Evolutionary conservation across 169 alveolate species (phyloP).

Genomic region (Plasmodium gaboni): DNA sequence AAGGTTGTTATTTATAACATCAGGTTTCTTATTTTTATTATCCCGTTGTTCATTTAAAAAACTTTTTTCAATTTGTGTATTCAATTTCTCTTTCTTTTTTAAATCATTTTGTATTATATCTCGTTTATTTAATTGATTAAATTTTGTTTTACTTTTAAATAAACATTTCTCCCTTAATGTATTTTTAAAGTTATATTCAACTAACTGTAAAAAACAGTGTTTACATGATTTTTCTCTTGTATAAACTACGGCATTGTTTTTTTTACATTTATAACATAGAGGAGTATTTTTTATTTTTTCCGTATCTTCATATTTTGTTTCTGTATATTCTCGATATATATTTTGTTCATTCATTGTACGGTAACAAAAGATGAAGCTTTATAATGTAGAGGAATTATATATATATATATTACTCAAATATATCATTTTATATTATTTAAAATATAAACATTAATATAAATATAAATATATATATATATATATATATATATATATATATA

Average conservation of each 20-base stretch:
- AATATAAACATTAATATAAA: too few relatives aligned
- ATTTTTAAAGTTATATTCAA: conserved; percentile 74
- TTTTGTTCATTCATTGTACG: conserved; percentile 14
- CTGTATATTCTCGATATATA: background rate
- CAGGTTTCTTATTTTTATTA: background rate
- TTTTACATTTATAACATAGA: conserved; percentile 68
- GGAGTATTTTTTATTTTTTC: conserved; percentile 6
- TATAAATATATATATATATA: too few relatives aligned
- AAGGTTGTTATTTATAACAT: too few relatives aligned
- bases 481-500: too few relatives aligned
- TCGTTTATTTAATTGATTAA: conserved; percentile 1
- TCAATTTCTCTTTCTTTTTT: conserved; percentile 10
- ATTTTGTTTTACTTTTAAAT: conserved; percentile 56
- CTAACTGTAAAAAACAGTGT: conserved; percentile 51
- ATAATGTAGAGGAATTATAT: too few relatives aligned
- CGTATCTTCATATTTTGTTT: background rate
- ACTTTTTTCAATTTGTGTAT: background rate
- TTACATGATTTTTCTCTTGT: conserved; percentile 71
- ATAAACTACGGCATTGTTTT: conserved; percentile 40
- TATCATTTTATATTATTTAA: too few relatives aligned
- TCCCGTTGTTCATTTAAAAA: background rate
- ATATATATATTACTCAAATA: too few relatives aligned
- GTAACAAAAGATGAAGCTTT: too few relatives aligned
- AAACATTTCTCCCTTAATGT: conserved; percentile 75
- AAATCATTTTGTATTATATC: background rate